These are phyloP conservation scores for Trichoderma brevicompactum DNA, from an alignment of 2,329 filamentous ascomycete genomes.

Conservation along the genomic window DNA sequence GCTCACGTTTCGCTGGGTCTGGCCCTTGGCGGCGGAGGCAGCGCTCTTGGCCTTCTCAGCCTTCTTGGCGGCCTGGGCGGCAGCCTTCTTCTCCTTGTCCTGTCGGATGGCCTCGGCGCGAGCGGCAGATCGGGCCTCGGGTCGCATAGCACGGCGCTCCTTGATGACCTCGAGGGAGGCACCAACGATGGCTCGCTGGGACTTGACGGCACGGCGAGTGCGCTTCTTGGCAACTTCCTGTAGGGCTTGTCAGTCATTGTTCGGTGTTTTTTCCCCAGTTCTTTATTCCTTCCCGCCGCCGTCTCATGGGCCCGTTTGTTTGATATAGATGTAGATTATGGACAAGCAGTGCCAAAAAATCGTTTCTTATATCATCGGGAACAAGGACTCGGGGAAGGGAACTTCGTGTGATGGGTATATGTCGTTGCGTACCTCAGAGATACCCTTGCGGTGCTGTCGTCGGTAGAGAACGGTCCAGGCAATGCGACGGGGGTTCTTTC, in stretches of 20 bases:
- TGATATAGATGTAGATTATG: conserved; percentile 2
- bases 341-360: neutral
- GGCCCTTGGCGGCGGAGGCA: conserved; percentile 72
- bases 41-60: conserved; percentile 97
- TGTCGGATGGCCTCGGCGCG: conserved; percentile 91
- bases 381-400: neutral
- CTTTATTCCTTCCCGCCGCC: neutral
- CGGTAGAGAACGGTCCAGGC: conserved; percentile 98
- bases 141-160: conserved; percentile 93
- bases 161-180: conserved; percentile 99
- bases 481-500: conserved; percentile 99
- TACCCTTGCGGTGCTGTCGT: conserved; percentile 99
- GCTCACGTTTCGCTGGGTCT: conserved; percentile 80
- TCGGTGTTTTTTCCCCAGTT: neutral
- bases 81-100: conserved; percentile 97
- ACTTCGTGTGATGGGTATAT: neutral
- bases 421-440: conserved; percentile 85
- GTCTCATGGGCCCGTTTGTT: neutral
- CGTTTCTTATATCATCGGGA: neutral
- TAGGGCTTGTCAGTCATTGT: conserved; percentile 49
- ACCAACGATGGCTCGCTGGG: conserved; percentile 98
- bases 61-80: conserved; percentile 90
- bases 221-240: conserved; percentile 99
- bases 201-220: conserved; percentile 95
- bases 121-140: conserved; percentile 91